A percentile compares a stretch with the other conserved stretches of the same genome.
Evolutionary conservation across 2,329 filamentous ascomycete genomes (phyloP).

Genomic region (Pseudogymnoascus sp.): DNA sequence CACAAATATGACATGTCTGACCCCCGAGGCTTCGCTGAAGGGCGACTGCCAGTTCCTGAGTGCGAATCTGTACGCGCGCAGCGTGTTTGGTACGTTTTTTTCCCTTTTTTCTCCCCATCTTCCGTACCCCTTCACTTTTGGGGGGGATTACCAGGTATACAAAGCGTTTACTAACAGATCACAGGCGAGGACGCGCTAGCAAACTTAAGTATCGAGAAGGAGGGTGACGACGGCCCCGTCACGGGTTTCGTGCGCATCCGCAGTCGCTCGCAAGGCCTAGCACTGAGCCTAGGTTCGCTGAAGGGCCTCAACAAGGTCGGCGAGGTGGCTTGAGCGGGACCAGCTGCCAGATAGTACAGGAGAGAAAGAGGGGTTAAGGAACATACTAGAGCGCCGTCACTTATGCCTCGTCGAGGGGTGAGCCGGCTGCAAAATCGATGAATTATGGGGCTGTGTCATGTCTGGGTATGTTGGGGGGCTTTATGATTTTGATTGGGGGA

Average conservation of each 20-base stretch:
- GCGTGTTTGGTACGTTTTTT: constrained; percentile 82
- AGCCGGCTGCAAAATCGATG: neutral
- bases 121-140: neutral
- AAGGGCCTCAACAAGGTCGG: constrained; percentile 86
- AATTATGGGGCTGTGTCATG: neutral
- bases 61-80: constrained; percentile 91
- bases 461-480: neutral
- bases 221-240: constrained; percentile 88
- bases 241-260: constrained; percentile 97
- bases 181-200: constrained; percentile 95
- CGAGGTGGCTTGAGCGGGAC: constrained; percentile 23
- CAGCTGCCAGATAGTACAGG: neutral
- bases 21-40: constrained; percentile 90
- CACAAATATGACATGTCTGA: constrained; percentile 98
- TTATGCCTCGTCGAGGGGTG: neutral
- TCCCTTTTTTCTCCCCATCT: neutral
- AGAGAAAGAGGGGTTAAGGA: neutral
- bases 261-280: constrained; percentile 91
- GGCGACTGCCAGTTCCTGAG: constrained; percentile 97
- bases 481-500: neutral
- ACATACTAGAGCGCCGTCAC: constrained; percentile 1
- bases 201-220: constrained; percentile 96
- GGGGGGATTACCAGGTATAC: neutral
- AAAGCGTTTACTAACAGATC: constrained; percentile 19
- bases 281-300: constrained; percentile 84